These are phyloP conservation scores for Solanum sitiens DNA, from an alignment of 257 asterid species.

Conservation along the genomic window DNA sequence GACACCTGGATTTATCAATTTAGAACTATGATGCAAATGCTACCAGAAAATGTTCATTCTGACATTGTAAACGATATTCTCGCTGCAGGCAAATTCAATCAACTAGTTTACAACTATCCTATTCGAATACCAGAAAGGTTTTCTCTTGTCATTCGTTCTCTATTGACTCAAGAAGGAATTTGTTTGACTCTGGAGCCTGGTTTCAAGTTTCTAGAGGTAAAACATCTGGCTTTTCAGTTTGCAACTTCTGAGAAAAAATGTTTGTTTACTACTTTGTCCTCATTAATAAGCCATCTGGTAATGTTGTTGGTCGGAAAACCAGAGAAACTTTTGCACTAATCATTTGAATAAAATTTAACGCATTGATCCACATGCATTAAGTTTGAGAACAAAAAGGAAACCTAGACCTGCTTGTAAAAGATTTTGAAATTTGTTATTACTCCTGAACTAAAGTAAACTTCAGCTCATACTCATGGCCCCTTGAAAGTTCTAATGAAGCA, in stretches of 20 bases:
- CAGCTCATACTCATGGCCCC: neutral
- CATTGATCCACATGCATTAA: neutral
- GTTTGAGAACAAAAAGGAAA: neutral
- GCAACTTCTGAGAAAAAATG: neutral
- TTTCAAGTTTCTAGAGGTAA: conserved; percentile 98
- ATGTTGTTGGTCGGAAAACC: neutral
- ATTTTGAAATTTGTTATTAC: neutral
- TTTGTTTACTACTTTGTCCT: neutral
- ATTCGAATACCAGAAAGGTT: conserved; percentile 98
- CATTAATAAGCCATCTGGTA: neutral
- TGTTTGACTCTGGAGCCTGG: conserved; percentile 86
- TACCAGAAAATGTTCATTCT: neutral
- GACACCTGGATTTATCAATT: neutral
- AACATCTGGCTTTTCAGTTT: neutral
- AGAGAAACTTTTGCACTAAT: neutral
- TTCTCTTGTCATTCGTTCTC: conserved; percentile 92
- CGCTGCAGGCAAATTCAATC: conserved; percentile 83
- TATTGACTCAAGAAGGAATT: conserved; percentile 99
- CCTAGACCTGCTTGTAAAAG: neutral
- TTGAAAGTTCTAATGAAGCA: neutral
- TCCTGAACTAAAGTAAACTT: neutral
- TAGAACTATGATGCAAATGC: neutral
- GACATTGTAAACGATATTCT: neutral
- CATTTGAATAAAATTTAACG: neutral
- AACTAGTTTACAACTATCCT: conserved; percentile 91